Conservation (phyloP, 2,329 filamentous ascomycete genomes). For the Chrysoporthe deuterocubensis region DNA sequence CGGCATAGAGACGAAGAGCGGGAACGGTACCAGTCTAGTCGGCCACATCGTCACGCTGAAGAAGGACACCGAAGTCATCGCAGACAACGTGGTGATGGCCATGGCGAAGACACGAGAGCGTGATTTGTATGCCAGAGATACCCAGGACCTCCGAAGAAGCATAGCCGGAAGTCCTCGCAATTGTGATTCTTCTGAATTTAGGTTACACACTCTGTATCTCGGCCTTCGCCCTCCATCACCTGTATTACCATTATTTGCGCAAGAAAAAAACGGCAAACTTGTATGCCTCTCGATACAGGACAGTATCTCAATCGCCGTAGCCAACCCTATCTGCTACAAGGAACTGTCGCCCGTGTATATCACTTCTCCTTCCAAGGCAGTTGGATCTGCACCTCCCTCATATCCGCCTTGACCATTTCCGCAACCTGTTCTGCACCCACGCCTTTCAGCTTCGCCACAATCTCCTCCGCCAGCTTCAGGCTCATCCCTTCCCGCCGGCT, state of each 20-base stretch:
- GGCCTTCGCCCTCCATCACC: background rate
- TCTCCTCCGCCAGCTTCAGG: slow-evolving; percentile 57
- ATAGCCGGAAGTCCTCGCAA: background rate
- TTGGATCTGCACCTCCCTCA: slow-evolving; percentile 55
- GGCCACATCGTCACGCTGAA: background rate
- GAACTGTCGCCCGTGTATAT: background rate
- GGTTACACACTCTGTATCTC: background rate
- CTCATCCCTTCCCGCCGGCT: slow-evolving; percentile 64
- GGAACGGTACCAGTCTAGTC: background rate
- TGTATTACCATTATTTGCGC: background rate
- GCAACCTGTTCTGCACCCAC: slow-evolving; percentile 61
- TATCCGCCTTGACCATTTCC: slow-evolving; percentile 51
- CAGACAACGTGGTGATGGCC: background rate
- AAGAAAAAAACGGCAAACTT: background rate
- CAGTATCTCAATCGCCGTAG: background rate
- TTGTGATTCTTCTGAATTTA: too few relatives aligned
- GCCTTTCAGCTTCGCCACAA: slow-evolving; percentile 58
- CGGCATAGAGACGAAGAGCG: slow-evolving; percentile 17
- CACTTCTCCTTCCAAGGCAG: slow-evolving; percentile 52
- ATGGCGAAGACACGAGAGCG: background rate
- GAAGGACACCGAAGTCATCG: background rate
- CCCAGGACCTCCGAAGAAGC: background rate
- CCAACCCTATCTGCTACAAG: background rate
- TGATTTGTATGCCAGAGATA: slow-evolving; percentile 5
- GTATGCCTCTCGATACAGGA: background rate